A percentile compares a stretch with the other conserved stretches of the same genome.
These are phyloP conservation scores for Golubevia pallescens DNA, from an alignment of 1,284 basidiomycete species.

Conservation along the genomic window DNA sequence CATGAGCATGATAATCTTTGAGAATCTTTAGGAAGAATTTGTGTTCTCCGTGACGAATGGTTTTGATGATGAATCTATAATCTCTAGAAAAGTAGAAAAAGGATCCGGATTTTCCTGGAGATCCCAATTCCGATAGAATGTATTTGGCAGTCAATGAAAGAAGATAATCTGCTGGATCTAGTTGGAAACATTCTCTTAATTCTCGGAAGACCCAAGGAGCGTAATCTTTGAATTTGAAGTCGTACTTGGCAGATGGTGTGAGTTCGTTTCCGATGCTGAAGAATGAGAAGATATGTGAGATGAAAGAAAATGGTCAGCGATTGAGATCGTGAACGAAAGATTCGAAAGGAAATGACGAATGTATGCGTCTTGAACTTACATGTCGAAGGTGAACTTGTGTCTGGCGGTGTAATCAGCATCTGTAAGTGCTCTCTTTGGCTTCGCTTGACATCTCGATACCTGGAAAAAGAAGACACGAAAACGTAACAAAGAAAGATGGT, in stretches of 20 bases:
- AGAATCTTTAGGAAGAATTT: constrained; percentile 57
- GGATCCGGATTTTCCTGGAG: constrained; percentile 62
- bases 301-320: not conserved
- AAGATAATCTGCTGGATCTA: constrained; percentile 62
- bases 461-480: not conserved
- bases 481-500: not conserved
- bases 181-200: constrained; percentile 58
- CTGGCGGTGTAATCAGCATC: constrained; percentile 54
- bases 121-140: constrained; percentile 62
- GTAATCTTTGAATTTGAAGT: constrained; percentile 65
- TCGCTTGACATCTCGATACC: constrained; percentile 59
- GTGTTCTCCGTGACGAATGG: constrained; percentile 60
- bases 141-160: constrained; percentile 62
- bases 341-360: not conserved
- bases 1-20: constrained; percentile 60
- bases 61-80: constrained; percentile 65
- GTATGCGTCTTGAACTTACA: too few species aligned
- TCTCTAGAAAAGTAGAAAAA: constrained; percentile 65
- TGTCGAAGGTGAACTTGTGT: constrained; percentile 64
- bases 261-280: constrained; percentile 55
- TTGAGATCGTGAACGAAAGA: not conserved
- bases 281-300: too few species aligned
- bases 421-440: constrained; percentile 44
- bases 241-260: constrained; percentile 61
- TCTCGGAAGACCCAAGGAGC: constrained; percentile 62